Conservation (phyloP, 2,329 filamentous ascomycete genomes). For the Corniculantispora saksenae region DNA sequence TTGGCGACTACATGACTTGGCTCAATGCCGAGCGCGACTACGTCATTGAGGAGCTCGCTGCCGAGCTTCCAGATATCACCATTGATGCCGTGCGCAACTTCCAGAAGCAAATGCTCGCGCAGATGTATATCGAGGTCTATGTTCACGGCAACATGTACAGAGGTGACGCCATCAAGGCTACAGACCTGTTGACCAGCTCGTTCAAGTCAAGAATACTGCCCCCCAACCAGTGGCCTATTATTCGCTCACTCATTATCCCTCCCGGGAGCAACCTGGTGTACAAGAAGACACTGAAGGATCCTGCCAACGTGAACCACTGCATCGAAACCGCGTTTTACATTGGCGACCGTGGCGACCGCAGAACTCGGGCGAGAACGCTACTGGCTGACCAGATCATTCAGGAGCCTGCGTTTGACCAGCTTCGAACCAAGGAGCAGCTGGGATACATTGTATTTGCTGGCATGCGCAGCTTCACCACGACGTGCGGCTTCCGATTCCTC, state of each 20-base stretch:
- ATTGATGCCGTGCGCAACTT: slow-evolving; percentile 74
- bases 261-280: slow-evolving; percentile 82
- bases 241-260: slow-evolving; percentile 75
- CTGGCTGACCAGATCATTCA: slow-evolving; percentile 88
- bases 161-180: slow-evolving; percentile 85
- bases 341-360: slow-evolving; percentile 68
- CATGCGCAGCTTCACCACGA: slow-evolving; percentile 69
- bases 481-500: slow-evolving; percentile 82
- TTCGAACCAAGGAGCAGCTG: slow-evolving; percentile 95
- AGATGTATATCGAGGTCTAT: slow-evolving; percentile 85
- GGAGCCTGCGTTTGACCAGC: slow-evolving; percentile 90
- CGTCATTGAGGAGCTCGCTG: slow-evolving; percentile 76
- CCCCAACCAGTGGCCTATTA: slow-evolving; percentile 75
- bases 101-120: slow-evolving; percentile 75
- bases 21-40: slow-evolving; percentile 76
- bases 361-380: slow-evolving; percentile 72
- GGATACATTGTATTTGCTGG: slow-evolving; percentile 95
- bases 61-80: slow-evolving; percentile 74
- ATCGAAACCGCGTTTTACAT: slow-evolving; percentile 77
- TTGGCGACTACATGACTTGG: slow-evolving; percentile 80
- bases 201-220: slow-evolving; percentile 75
- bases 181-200: slow-evolving; percentile 76
- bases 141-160: slow-evolving; percentile 93
- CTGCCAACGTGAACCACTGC: slow-evolving; percentile 85
- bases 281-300: slow-evolving; percentile 77